Evolutionary conservation across 2,329 filamentous ascomycete species (phyloP).

Genomic region (Hymenoscyphus linearis): DNA sequence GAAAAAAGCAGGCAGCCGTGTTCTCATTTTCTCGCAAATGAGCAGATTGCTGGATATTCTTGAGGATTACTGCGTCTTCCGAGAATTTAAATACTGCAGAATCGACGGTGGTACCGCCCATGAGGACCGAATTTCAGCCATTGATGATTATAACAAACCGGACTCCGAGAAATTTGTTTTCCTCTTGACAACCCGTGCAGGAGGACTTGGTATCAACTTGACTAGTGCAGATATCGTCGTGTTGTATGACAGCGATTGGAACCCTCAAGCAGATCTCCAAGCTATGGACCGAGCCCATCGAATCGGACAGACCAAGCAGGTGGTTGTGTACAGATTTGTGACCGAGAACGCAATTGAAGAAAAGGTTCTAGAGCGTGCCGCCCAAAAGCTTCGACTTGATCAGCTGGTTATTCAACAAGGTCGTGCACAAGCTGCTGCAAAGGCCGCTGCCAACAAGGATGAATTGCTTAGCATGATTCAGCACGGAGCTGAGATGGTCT

Average conservation of each 20-base stretch:
- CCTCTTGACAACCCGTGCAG: constrained; percentile 88
- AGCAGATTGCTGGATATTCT: constrained; percentile 93
- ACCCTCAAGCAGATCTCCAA: constrained; percentile 94
- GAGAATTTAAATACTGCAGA: constrained; percentile 90
- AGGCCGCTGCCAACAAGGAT: constrained; percentile 91
- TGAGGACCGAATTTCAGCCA: constrained; percentile 94
- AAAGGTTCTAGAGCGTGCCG: constrained; percentile 93
- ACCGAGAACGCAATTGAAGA: constrained; percentile 98
- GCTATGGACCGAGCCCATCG: constrained; percentile 98
- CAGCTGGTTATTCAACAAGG: constrained; percentile 98
- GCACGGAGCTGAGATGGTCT: constrained; percentile 93
- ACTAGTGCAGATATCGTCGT: constrained; percentile 94
- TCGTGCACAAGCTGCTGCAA: constrained; percentile 81
- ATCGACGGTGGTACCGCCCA: constrained; percentile 96
- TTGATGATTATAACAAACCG: constrained; percentile 97
- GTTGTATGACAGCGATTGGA: constrained; percentile 98
- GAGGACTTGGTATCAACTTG: constrained; percentile 93
- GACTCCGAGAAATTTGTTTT: constrained; percentile 96
- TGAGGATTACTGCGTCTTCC: constrained; percentile 96
- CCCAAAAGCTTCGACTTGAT: constrained; percentile 92
- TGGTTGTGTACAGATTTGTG: constrained; percentile 92
- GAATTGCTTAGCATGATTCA: constrained; percentile 98
- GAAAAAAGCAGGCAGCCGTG: constrained; percentile 80
- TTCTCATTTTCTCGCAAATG: constrained; percentile 99
- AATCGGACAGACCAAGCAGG: constrained; percentile 98